Percentiles rank a stretch among this genome's conserved stretches.
These are phyloP conservation scores for Cutaneotrichosporon daszewskae DNA, from an alignment of 1,284 basidiomycete genomes.

Conservation along the genomic window DNA sequence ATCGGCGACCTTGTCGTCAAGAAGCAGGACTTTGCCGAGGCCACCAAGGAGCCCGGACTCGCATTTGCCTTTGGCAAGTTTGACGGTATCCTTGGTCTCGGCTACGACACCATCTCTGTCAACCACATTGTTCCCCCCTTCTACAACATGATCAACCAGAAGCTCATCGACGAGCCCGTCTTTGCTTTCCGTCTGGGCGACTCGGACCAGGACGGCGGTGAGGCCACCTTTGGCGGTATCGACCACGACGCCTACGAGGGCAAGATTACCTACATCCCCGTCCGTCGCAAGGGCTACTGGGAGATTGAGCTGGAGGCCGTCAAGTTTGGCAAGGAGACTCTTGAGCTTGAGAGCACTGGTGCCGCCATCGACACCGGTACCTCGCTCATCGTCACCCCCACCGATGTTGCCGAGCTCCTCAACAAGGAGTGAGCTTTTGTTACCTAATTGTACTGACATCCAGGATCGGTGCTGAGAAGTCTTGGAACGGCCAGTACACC, in stretches of 20 bases:
- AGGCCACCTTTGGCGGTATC: slow-evolving; percentile 89
- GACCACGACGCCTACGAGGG: slow-evolving; percentile 75
- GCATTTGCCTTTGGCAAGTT: slow-evolving; percentile 94
- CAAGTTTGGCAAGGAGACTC: slow-evolving; percentile 71
- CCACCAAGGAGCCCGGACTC: slow-evolving; percentile 92
- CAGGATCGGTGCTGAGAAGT: slow-evolving; percentile 77
- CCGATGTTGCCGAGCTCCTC: slow-evolving; percentile 94
- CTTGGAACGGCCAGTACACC: slow-evolving; percentile 91
- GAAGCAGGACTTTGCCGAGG: slow-evolving; percentile 89
- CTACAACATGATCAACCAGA: slow-evolving; percentile 86
- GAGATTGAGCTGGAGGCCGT: slow-evolving; percentile 89
- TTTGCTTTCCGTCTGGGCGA: slow-evolving; percentile 90
- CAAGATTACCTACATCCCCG: slow-evolving; percentile 78
- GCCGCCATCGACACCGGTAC: slow-evolving; percentile 89
- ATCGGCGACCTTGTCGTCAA: slow-evolving; percentile 82
- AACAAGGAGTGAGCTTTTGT: slow-evolving; percentile 74
- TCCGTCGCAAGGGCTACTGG: slow-evolving; percentile 98
- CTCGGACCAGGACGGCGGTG: slow-evolving; percentile 84
- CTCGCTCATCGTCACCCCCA: slow-evolving; percentile 59
- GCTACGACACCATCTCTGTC: slow-evolving; percentile 88
- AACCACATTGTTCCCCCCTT: slow-evolving; percentile 92
- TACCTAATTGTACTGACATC: neutral
- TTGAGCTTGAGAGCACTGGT: slow-evolving; percentile 83
- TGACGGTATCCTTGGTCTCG: slow-evolving; percentile 94
- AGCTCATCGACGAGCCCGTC: slow-evolving; percentile 73